Percentiles rank a stretch among this genome's conserved stretches.
Conservation (phyloP, 257 asterid species). For the Knoxia roxburghii region DNA sequence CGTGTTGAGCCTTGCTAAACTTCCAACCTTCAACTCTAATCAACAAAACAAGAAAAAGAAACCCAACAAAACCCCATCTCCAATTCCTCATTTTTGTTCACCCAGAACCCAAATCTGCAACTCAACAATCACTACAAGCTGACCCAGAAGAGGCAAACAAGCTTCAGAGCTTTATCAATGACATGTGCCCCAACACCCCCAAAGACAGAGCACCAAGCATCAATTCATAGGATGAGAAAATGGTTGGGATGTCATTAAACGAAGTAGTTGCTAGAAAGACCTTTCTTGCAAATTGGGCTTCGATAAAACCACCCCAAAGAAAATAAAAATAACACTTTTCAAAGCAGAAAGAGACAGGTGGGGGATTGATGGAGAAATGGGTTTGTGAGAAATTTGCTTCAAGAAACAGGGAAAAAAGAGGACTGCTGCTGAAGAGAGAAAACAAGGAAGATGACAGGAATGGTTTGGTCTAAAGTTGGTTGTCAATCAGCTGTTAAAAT, state of each 20-base stretch:
- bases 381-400: conserved; percentile 25
- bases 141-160: conserved; percentile 9
- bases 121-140: not conserved
- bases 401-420: conserved; percentile 26
- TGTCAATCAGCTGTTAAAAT: conserved; percentile 21
- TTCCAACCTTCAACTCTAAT: conserved; percentile 29
- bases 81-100: conserved; percentile 19
- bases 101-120: conserved; percentile 14
- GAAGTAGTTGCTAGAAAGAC: conserved; percentile 37
- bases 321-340: not conserved
- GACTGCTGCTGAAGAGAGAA: not conserved
- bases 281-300: conserved; percentile 37
- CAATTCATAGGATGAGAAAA: conserved; percentile 13
- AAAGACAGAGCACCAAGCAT: conserved; percentile 9
- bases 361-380: conserved; percentile 21
- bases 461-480: conserved; percentile 21
- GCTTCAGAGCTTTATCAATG: conserved; percentile 11
- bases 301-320: conserved; percentile 4
- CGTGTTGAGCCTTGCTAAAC: conserved; percentile 32
- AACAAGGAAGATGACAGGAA: too few relatives aligned
- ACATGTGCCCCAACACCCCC: conserved; percentile 14
- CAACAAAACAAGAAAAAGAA: conserved; percentile 19
- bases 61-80: conserved; percentile 18
- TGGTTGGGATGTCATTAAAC: conserved; percentile 47
- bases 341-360: not conserved